Evolutionary conservation across 331 rosid species (phyloP).

Genomic region (Rosa hybrid): DNA sequence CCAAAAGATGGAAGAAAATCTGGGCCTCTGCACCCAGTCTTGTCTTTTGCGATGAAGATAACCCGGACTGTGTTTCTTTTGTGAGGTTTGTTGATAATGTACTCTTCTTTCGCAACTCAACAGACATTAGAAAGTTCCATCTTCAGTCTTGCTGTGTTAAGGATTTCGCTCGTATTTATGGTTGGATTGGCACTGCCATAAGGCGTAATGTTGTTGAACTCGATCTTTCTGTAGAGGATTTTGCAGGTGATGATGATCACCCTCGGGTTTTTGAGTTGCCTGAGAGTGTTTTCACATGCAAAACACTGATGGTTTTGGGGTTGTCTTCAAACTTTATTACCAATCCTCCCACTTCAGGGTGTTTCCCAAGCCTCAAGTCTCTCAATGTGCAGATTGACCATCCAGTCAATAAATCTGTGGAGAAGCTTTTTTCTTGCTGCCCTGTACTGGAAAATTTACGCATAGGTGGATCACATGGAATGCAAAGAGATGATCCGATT

Average conservation of each 20-base stretch:
- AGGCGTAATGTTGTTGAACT: constrained; percentile 14
- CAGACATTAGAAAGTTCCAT: background rate
- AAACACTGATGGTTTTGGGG: background rate
- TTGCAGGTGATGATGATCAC: background rate
- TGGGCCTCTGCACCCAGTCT: background rate
- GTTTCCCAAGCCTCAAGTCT: background rate
- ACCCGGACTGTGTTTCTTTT: background rate
- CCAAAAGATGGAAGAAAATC: background rate
- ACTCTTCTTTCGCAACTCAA: background rate
- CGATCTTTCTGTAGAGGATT: background rate
- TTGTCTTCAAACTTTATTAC: background rate
- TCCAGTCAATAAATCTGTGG: background rate
- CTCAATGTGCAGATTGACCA: background rate
- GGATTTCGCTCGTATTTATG: background rate
- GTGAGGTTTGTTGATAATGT: background rate
- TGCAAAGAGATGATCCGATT: background rate
- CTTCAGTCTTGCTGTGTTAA: background rate
- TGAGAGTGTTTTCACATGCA: background rate
- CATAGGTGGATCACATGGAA: background rate
- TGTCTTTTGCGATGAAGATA: background rate
- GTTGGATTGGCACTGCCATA: background rate
- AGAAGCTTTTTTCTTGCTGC: background rate
- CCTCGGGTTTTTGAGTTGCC: background rate
- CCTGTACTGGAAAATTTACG: background rate
- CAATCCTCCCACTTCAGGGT: background rate